Percentiles rank a stretch among this genome's conserved stretches.
phyloP scores from a whole-genome alignment of 192 early-diverging fungal species.

The Coemansia aciculifera region DNA sequence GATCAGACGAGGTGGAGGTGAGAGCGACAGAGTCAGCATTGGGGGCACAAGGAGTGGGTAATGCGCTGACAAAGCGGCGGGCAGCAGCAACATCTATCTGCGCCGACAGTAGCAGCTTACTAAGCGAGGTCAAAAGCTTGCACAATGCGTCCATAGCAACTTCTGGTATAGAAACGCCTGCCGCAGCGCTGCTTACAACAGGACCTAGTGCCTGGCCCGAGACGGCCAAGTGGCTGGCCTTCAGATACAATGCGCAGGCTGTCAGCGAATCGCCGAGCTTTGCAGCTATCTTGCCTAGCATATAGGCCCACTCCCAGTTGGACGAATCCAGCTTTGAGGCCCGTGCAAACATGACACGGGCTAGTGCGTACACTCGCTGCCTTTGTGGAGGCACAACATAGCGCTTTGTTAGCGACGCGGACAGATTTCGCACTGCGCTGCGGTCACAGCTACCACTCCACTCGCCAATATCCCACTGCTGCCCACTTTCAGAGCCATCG shows the following conservation, averaged over 20 bases:
- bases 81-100: constrained; percentile 20
- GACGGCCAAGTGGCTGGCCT: constrained; percentile 27
- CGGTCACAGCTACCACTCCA: constrained; percentile 17
- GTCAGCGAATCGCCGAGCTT: constrained; percentile 27
- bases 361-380: constrained; percentile 20
- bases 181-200: background rate
- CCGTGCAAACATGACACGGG: constrained; percentile 25
- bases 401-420: constrained; percentile 26
- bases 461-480: constrained; percentile 39
- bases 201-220: background rate
- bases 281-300: constrained; percentile 37
- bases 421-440: constrained; percentile 7
- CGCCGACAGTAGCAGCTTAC: constrained; percentile 25
- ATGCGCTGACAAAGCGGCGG: constrained; percentile 28
- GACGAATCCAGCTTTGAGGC: constrained; percentile 25
- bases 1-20: background rate
- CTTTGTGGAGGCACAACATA: constrained; percentile 17
- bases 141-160: constrained; percentile 28
- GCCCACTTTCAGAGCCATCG: constrained; percentile 15
- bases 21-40: background rate
- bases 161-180: constrained; percentile 15
- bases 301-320: constrained; percentile 40
- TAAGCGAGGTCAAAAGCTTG: constrained; percentile 38
- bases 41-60: constrained; percentile 20
- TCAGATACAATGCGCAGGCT: constrained; percentile 45